Base-by-base conservation (phyloP, 805 yeast species). In the Yarrowia sp. region DNA sequence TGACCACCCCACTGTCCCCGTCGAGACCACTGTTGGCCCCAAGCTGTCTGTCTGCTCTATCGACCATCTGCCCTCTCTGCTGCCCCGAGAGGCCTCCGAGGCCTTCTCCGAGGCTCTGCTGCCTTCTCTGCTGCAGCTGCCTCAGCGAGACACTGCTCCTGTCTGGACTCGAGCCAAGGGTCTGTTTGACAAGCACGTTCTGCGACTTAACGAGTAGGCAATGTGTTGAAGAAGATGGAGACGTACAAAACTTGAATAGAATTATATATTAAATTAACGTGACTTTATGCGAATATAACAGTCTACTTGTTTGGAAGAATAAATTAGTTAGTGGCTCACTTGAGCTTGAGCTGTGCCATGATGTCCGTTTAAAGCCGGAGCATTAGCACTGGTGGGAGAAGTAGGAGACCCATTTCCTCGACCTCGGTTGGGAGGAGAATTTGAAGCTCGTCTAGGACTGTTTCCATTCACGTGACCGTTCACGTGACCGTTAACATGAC, bases 41-140 rank as follows among this genome's bases (percentile, higher is more conserved):
- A 88, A 88, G 75, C 79, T 95, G 72, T 89, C 96, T 4, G 99
- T 95, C 51, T 85, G 92, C 71, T 91, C 97, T 15, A 95, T 95
- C 71, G 99, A 95, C 79, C 99, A 95, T 77, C 82, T 95, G 73
- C 99, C 99, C 44, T 87, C 96, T 8, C 80, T 95, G 74, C 83
- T 95, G 69, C 99, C 99, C 73, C 89, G 99, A 79, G 99, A 95
- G 78, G 89, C 98, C 28, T 91, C 97, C 8, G 99, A 95, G 80
- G 86, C 86, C 68, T 95, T 91, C 78, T 84, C 96, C 48, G 83
- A 79, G 67, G 98, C 95, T 77, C 81, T 95, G 75, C 78, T 95
- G 73, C 99, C 99, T 45, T 89, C 96, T 15, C 82, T 95, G 75
- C 83, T 90, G 77, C 86, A 89, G 75, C 83, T 95, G 72, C 92